These are phyloP conservation scores for Syzygium jambos DNA, from an alignment of 345 rosid genomes.

Conservation along the genomic window DNA sequence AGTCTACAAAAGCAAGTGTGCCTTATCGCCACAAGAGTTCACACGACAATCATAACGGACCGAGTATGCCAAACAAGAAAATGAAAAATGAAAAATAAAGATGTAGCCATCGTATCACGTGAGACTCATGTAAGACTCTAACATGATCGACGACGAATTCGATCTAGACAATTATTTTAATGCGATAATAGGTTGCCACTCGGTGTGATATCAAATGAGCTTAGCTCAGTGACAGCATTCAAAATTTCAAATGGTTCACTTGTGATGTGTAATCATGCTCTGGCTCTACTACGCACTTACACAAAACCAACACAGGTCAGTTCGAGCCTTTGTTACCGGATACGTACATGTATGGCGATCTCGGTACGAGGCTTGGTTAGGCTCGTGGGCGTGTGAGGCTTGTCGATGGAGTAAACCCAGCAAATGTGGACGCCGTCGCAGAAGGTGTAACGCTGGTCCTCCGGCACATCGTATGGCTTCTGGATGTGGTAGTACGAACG, in stretches of 20 bases:
- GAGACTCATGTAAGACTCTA: background rate
- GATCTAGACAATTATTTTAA: background rate
- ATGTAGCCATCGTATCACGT: background rate
- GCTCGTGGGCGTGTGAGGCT: constrained; percentile 11
- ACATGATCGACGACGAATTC: background rate
- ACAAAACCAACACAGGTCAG: background rate
- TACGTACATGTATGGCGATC: constrained; percentile 12
- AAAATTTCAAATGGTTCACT: background rate
- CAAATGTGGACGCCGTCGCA: constrained; percentile 6
- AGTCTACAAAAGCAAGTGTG: background rate
- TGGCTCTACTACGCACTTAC: background rate
- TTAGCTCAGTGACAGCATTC: background rate
- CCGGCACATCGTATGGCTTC: constrained; percentile 5
- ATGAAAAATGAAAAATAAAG: no score
- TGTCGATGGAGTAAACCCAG: constrained; percentile 15
- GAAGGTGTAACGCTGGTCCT: constrained; percentile 5
- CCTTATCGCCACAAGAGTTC: background rate
- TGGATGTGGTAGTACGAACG: constrained; percentile 4
- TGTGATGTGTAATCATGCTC: background rate
- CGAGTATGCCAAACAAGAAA: background rate
- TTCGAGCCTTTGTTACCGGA: background rate
- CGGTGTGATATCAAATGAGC: background rate
- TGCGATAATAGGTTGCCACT: background rate
- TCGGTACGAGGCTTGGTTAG: constrained; percentile 12
- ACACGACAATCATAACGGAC: background rate